These are phyloP conservation scores for Macrolepiota albuminosa DNA, from an alignment of 768 basidiomycete species.

Conservation along the genomic window DNA sequence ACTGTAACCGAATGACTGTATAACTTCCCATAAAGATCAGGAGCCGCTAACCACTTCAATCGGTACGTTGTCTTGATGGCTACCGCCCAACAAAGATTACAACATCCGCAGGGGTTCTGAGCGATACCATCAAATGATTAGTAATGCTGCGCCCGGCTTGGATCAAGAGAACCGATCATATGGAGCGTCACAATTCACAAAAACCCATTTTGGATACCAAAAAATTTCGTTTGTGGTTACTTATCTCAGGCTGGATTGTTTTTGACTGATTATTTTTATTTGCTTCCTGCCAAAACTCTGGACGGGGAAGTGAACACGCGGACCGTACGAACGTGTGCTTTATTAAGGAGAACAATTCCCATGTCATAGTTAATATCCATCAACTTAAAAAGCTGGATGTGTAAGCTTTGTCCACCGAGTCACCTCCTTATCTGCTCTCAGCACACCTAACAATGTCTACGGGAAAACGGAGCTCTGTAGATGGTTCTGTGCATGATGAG, in stretches of 20 bases:
- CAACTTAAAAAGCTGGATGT: background rate
- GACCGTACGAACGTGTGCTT: background rate
- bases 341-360: background rate
- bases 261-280: background rate
- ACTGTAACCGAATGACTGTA: no score
- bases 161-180: no score
- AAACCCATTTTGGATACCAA: no score
- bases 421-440: background rate
- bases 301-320: background rate
- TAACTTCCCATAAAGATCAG: no score
- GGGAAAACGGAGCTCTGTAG: constrained; percentile 35
- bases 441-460: constrained; percentile 17
- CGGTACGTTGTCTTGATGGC: background rate
- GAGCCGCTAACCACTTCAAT: background rate
- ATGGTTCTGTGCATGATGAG: constrained; percentile 26
- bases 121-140: background rate
- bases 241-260: background rate
- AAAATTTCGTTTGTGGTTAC: no score
- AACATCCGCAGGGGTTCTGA: no score
- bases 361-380: background rate
- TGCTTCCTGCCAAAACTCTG: background rate
- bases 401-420: background rate
- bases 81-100: no score
- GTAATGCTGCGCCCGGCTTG: background rate
- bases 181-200: no score